Base-by-base conservation (phyloP, 2,329 filamentous ascomycete species). In the Apiospora kogelbergensis region DNA sequence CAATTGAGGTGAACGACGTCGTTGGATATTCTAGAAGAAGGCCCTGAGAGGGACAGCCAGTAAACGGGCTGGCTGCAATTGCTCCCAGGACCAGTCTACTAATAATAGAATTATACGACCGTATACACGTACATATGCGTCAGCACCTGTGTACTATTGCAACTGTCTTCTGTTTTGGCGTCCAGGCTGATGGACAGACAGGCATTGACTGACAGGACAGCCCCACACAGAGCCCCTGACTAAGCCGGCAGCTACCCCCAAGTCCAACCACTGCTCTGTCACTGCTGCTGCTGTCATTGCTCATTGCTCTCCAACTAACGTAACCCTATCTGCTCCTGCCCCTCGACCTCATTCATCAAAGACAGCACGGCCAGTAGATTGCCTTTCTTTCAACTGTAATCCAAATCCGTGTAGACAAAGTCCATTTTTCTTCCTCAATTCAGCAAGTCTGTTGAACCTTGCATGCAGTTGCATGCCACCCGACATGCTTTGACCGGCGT, bases 401-500 rank as follows among this genome's bases (percentile, higher is more conserved):
- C 53, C 20, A n/a, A 22, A 4, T n/a, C n/a, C n/a, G 7, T 7
- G 7, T 60, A 60, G 30, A 60, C 53, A 60, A 33, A 37, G 53
- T 60, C 53, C 30, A 37, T 60, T 60, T 60, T 17, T 11, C 26
- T n/a, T 10, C 20, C 3, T 22, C 30, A 60, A 60, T 30, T 24
- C 13, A n/a, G 20, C 17, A 60, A 60, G 15, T 60, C 13, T n/a
- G 53, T 60, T 60, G 53, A 37, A 20, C 17, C 17, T 37, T 60
- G 53, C 53, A 30, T 60, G 53, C 53, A n/a, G 53, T 60, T 44
- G 64, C 63, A 65, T 44, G 37, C 26, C 44, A 24, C 65, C 65
- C 65, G 65, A 66, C 30, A 66, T 66, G 68, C 66, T 64, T 68
- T 69, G 37, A 67, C 70, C 63, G 11, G 68, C 67, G 41, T 68